phyloP scores from a whole-genome alignment of 179 eudicot genomes.

The Heliamphora pulchella region DNA sequence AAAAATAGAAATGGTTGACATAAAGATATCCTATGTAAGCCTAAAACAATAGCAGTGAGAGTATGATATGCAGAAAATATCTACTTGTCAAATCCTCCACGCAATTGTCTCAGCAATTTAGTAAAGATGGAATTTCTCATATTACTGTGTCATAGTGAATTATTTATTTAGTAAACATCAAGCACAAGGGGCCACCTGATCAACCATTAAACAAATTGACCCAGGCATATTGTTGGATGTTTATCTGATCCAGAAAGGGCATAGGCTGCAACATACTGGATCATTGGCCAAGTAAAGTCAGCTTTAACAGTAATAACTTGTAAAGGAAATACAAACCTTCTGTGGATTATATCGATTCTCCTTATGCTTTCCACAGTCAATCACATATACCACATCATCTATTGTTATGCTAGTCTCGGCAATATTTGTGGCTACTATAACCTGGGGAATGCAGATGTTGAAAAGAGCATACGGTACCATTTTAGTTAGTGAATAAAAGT shows the following conservation, averaged over 20 bases:
- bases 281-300: neutral
- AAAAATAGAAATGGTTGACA: neutral
- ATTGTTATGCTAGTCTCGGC: slow-evolving; percentile 98
- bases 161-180: neutral
- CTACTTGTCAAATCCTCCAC: neutral
- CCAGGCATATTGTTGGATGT: neutral
- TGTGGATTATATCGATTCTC: slow-evolving; percentile 93
- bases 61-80: neutral
- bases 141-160: neutral
- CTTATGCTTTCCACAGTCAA: slow-evolving; percentile 95
- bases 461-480: neutral
- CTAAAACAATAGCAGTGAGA: neutral
- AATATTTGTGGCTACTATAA: slow-evolving; percentile 89
- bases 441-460: slow-evolving; percentile 35
- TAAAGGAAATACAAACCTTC: slow-evolving; percentile 48
- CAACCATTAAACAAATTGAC: neutral
- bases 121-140: neutral
- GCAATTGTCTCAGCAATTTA: neutral
- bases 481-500: neutral
- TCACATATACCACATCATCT: slow-evolving; percentile 89
- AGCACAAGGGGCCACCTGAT: neutral
- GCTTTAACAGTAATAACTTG: neutral
- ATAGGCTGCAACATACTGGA: neutral
- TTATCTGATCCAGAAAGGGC: slow-evolving; percentile 1
- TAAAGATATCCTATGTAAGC: neutral